Base-by-base conservation (phyloP, 371 early-diverging fungal species). In the Mucor mucedo region DNA sequence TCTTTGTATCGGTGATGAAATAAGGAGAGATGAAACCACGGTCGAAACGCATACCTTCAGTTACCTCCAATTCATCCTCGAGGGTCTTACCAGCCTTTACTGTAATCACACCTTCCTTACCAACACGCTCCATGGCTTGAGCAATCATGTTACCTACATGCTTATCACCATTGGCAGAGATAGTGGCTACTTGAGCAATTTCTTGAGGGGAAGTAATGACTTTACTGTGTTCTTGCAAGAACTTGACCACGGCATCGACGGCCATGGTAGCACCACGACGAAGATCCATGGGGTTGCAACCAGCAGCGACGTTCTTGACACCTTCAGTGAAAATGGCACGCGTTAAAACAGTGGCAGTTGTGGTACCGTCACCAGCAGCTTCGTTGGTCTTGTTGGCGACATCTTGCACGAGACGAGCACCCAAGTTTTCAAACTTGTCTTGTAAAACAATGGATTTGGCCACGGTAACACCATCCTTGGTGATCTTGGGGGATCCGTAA, bases 351-450 rank as follows among this genome's bases (percentile, higher is more conserved):
- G 98, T 98, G 55, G 99, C 98, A 47, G 99, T 98, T 60, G 99
- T 98, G 54, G 99, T 98, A 71, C 99, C 99, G 82, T 98, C 99
- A 75, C 99, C 99, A 67, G 99, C 99, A 65, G 88, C 79, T 80
- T 98, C 99, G 82, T 98, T 98, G 70, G 99, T 96, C 90, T 97
- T 97, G 90, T 92, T 95, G 58, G 99, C 99, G 53, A 98, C 98
- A 79, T 98, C 98, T 83, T 98, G 98, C 63, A 98, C 97, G 56
- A 98, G 88, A 63, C 92, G 85, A 58, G 98, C 98, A 70, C 98
- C 98, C 57, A 98, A 88, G 85, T 98, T 97, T 84, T 98, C 97
- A 71, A 98, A 95, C 82, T 95, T 95, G 83, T 94, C 93, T 77
- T 97, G 94, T 45, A 98, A 86, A 33, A 91, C 86, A 77, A 98